phyloP scores from a whole-genome alignment of 2,329 filamentous ascomycete genomes.

The Pleurostoma richardsiae region DNA sequence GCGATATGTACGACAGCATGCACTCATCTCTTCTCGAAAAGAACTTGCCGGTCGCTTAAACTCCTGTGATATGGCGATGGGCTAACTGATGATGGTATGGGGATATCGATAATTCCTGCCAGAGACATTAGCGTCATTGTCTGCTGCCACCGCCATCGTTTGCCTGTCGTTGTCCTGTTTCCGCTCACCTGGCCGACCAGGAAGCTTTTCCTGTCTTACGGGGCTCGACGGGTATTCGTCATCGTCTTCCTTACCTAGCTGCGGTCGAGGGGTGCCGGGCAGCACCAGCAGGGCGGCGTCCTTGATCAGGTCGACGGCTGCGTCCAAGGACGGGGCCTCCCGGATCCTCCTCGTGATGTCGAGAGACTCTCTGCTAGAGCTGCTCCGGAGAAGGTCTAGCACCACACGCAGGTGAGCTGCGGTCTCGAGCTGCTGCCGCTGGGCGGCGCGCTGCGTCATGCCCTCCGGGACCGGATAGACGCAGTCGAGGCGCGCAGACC shows the following conservation, averaged over 20 bases:
- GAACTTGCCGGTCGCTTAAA: too few species aligned
- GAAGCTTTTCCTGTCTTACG: too few species aligned
- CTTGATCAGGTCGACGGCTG: conserved; percentile 1
- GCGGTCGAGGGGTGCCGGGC: not conserved
- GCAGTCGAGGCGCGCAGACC: not conserved
- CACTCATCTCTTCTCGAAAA: too few species aligned
- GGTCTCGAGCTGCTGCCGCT: not conserved
- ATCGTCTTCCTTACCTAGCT: not conserved
- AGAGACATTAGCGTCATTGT: too few species aligned
- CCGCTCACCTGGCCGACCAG: too few species aligned
- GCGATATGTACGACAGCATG: too few species aligned
- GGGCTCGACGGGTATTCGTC: too few species aligned
- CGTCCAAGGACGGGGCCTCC: conserved; percentile 1
- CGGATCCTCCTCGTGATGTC: conserved; percentile 1
- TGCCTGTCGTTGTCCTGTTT: too few species aligned
- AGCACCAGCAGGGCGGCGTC: not conserved
- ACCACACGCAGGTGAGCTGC: conserved; percentile 1
- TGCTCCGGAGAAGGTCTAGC: conserved; percentile 1
- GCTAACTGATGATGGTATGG: too few species aligned
- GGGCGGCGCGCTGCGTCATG: conserved; percentile 3
- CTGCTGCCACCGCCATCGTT: too few species aligned
- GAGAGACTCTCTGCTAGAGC: not conserved
- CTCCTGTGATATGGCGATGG: too few species aligned
- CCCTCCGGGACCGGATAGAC: conserved; percentile 3
- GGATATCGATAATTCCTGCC: too few species aligned